phyloP scores from a whole-genome alignment of 2,329 filamentous ascomycete species.

The Epichloe festucae region DNA sequence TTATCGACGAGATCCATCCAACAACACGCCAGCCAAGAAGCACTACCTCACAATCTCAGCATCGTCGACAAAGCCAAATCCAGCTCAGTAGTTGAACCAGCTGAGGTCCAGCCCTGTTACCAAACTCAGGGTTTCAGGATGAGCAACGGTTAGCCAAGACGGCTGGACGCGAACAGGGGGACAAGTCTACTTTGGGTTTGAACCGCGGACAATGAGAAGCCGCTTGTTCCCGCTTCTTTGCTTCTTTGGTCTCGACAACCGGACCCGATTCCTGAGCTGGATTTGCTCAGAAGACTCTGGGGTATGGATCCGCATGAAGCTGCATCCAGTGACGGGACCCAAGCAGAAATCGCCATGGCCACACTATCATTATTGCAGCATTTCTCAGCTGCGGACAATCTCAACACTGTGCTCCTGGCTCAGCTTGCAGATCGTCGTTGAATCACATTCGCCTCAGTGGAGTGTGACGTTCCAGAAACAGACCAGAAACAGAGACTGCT shows the following conservation, averaged over 20 bases:
- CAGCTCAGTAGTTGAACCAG: not conserved
- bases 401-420: not conserved
- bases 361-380: not conserved
- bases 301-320: not conserved
- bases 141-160: not conserved
- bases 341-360: not conserved
- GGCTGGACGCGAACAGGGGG: not conserved
- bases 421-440: not conserved
- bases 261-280: not conserved
- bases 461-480: constrained; percentile 1
- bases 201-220: too few relatives aligned
- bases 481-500: not conserved
- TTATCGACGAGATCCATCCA: not conserved
- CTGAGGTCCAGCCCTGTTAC: not conserved
- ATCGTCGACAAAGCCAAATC: not conserved
- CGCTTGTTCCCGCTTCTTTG: not conserved
- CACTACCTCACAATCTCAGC: not conserved
- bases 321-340: not conserved
- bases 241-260: not conserved
- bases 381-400: not conserved
- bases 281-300: not conserved
- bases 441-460: not conserved
- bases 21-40: not conserved
- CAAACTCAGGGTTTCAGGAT: constrained; percentile 1
- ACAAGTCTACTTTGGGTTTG: not conserved